Conservation (phyloP, 371 early-diverging fungal species). For the Mucor circinelloides region DNA sequence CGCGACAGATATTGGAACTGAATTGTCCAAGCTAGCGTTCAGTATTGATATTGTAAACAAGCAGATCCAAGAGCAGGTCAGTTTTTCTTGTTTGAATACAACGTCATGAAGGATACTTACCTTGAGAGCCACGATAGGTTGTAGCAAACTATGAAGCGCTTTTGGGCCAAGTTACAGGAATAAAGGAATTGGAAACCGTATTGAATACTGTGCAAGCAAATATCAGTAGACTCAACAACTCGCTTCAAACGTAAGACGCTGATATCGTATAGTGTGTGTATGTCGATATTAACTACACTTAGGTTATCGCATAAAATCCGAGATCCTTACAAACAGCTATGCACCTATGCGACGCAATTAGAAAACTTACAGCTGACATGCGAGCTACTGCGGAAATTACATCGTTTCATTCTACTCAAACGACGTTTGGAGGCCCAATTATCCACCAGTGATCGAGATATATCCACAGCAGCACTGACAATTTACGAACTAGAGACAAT, state of each 20-base stretch:
- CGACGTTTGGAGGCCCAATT: slow-evolving; percentile 65
- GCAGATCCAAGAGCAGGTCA: slow-evolving; percentile 77
- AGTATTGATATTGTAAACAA: slow-evolving; percentile 78
- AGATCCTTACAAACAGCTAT: slow-evolving; percentile 65
- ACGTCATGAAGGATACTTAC: background rate
- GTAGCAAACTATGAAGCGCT: slow-evolving; percentile 71
- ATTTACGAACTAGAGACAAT: slow-evolving; percentile 59
- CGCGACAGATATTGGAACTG: slow-evolving; percentile 63
- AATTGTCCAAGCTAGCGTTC: slow-evolving; percentile 72
- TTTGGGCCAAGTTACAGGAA: slow-evolving; percentile 71
- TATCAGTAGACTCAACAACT: slow-evolving; percentile 56
- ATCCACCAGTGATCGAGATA: slow-evolving; percentile 52
- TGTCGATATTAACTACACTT: background rate
- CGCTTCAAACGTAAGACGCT: slow-evolving; percentile 56
- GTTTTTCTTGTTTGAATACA: background rate
- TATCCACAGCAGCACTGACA: slow-evolving; percentile 62
- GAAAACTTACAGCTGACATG: slow-evolving; percentile 66
- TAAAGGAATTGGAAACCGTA: slow-evolving; percentile 63
- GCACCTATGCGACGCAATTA: slow-evolving; percentile 59
- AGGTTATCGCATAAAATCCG: slow-evolving; percentile 64
- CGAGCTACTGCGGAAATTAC: slow-evolving; percentile 66
- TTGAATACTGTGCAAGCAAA: slow-evolving; percentile 59
- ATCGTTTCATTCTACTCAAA: slow-evolving; percentile 65
- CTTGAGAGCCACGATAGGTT: slow-evolving; percentile 48
- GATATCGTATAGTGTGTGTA: background rate